Evolutionary conservation across 2,329 filamentous ascomycete species (phyloP).

Genomic region (Madurella mycetomatis): DNA sequence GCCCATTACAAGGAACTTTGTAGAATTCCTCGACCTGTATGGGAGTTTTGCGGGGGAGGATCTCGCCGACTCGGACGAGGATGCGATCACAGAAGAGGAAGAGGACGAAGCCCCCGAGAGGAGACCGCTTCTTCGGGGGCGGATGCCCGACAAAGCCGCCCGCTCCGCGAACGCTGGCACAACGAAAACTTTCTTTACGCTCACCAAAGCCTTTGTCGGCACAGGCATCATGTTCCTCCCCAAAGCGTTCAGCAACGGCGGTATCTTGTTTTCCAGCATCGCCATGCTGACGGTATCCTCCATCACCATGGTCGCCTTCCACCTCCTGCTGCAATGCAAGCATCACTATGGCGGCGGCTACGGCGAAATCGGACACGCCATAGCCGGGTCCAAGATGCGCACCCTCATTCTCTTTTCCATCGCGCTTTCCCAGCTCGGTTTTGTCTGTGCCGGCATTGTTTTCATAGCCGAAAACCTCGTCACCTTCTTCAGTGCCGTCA

Average conservation of each 20-base stretch:
- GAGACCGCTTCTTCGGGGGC: constrained; percentile 56
- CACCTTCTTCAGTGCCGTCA: constrained; percentile 62
- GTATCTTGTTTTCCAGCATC: constrained; percentile 68
- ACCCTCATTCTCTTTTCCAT: constrained; percentile 65
- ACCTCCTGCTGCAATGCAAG: constrained; percentile 65
- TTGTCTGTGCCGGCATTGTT: constrained; percentile 72
- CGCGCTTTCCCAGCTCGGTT: constrained; percentile 70
- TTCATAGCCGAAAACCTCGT: constrained; percentile 72
- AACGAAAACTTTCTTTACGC: constrained; percentile 72
- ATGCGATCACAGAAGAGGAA: constrained; percentile 49
- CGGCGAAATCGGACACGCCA: constrained; percentile 65
- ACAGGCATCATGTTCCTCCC: constrained; percentile 80
- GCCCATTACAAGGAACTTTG: constrained; percentile 64
- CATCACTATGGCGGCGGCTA: constrained; percentile 63
- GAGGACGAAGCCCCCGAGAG: constrained; percentile 43
- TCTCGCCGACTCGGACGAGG: constrained; percentile 55
- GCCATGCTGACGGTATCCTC: constrained; percentile 61
- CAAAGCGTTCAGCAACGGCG: constrained; percentile 74
- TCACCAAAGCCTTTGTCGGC: constrained; percentile 73
- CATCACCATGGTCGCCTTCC: constrained; percentile 67
- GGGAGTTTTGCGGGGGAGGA: constrained; percentile 75
- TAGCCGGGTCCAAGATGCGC: constrained; percentile 60
- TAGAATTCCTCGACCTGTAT: constrained; percentile 72
- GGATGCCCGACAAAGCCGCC: constrained; percentile 37
- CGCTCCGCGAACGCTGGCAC: constrained; percentile 59